A percentile compares a stretch with the other conserved stretches of the same genome.
Evolutionary conservation across 75 land plant species (phyloP).

Genomic region (Cunninghamia lanceolata): DNA sequence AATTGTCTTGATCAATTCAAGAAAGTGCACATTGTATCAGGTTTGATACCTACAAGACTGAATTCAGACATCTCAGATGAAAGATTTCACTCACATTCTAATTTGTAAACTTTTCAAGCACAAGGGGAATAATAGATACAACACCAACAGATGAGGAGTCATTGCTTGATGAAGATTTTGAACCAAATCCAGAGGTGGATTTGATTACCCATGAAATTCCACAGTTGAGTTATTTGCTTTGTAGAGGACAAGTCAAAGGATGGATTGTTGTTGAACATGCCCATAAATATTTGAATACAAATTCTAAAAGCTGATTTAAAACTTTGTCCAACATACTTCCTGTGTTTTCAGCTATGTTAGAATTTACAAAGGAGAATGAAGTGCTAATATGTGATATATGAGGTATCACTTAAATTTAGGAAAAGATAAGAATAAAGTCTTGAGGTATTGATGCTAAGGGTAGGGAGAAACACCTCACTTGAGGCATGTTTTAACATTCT

Average conservation of each 20-base stretch:
- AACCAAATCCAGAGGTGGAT: slow-evolving; percentile 10
- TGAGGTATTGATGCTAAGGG: no score
- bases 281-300: slow-evolving; percentile 62
- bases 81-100: neutral
- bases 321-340: no score
- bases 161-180: slow-evolving; percentile 20
- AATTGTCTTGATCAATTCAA: slow-evolving; percentile 48
- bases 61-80: neutral
- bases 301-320: slow-evolving; percentile 64
- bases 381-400: no score
- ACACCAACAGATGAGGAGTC: slow-evolving; percentile 28
- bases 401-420: no score
- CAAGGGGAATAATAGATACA: neutral
- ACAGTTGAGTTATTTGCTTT: slow-evolving; percentile 68
- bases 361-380: no score
- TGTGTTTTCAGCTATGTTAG: no score
- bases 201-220: neutral
- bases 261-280: slow-evolving; percentile 72
- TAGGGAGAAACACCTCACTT: no score
- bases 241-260: slow-evolving; percentile 64
- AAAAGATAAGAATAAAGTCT: no score
- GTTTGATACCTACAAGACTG: neutral
- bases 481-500: no score
- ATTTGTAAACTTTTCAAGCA: neutral
- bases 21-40: slow-evolving; percentile 16